These are phyloP conservation scores for Leptodontidium sp. DNA, from an alignment of 2,329 filamentous ascomycete genomes.

Conservation along the genomic window DNA sequence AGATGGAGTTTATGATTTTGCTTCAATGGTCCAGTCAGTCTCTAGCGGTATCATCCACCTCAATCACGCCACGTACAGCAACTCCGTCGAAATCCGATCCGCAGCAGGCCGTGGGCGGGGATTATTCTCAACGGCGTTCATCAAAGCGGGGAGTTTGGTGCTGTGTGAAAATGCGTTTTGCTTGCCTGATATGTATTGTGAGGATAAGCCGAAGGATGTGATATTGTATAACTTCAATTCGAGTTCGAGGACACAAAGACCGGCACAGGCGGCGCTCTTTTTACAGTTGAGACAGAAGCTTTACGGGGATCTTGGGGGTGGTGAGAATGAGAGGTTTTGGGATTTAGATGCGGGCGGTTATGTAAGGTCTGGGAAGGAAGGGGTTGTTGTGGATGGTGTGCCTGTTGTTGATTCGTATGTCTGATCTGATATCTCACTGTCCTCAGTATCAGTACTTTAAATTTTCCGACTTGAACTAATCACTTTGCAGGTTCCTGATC, in stretches of 20 bases:
- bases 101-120: constrained; percentile 22
- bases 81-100: constrained; percentile 17
- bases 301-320: constrained; percentile 21
- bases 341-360: constrained; percentile 30
- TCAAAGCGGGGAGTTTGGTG: constrained; percentile 31
- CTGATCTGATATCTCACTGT: too few relatives aligned
- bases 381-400: constrained; percentile 30
- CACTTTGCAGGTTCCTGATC: constrained; percentile 24
- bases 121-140: constrained; percentile 18
- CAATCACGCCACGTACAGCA: constrained; percentile 30
- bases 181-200: constrained; percentile 28
- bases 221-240: constrained; percentile 34
- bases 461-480: too few relatives aligned
- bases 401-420: constrained; percentile 33
- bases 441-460: too few relatives aligned
- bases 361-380: constrained; percentile 29
- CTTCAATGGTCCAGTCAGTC: constrained; percentile 20
- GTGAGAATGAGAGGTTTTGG: constrained; percentile 25
- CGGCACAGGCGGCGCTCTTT: constrained; percentile 30
- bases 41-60: constrained; percentile 19
- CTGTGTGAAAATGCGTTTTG: constrained; percentile 35
- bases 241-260: constrained; percentile 26
- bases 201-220: constrained; percentile 12
- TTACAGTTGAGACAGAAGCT: constrained; percentile 27
- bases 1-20: constrained; percentile 31